phyloP scores from a whole-genome alignment of 768 basidiomycete genomes.

The Chlorophyllum brunneum region DNA sequence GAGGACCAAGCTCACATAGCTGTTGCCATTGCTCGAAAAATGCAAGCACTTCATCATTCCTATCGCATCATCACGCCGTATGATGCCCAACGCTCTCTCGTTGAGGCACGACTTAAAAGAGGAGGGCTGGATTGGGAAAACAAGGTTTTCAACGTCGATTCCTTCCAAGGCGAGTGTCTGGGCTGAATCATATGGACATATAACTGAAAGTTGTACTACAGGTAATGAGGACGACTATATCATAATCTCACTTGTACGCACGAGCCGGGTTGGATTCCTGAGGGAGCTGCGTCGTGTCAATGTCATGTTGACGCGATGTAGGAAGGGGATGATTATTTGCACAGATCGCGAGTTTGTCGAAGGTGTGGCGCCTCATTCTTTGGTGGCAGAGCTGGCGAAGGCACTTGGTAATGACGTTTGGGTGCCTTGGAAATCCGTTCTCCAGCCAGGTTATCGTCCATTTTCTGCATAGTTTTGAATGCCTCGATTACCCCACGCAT shows the following conservation, averaged over 20 bases:
- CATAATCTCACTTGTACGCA: conserved; percentile 17
- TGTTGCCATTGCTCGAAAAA: conserved; percentile 39
- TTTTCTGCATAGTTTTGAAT: neutral
- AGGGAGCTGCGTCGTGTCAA: conserved; percentile 33
- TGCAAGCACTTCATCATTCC: conserved; percentile 32
- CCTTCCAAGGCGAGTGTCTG: conserved; percentile 59
- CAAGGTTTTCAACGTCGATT: conserved; percentile 73
- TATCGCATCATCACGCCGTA: conserved; percentile 74
- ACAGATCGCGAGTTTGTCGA: neutral
- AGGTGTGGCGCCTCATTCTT: neutral
- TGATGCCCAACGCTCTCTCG: conserved; percentile 55
- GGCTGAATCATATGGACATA: neutral
- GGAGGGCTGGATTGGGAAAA: conserved; percentile 49
- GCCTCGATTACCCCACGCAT: too few relatives aligned
- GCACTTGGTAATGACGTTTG: neutral
- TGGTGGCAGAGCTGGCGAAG: neutral
- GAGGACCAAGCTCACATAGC: conserved; percentile 42
- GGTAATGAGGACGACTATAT: conserved; percentile 64
- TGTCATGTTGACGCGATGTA: conserved; percentile 21
- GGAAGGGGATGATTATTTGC: neutral
- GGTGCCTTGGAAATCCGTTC: neutral
- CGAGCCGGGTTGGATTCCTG: conserved; percentile 28
- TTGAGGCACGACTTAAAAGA: conserved; percentile 48
- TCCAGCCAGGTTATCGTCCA: neutral
- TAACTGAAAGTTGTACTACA: conserved; percentile 20